phyloP scores from a whole-genome alignment of 2,329 filamentous ascomycete genomes.

The Scedosporium minutisporum region DNA sequence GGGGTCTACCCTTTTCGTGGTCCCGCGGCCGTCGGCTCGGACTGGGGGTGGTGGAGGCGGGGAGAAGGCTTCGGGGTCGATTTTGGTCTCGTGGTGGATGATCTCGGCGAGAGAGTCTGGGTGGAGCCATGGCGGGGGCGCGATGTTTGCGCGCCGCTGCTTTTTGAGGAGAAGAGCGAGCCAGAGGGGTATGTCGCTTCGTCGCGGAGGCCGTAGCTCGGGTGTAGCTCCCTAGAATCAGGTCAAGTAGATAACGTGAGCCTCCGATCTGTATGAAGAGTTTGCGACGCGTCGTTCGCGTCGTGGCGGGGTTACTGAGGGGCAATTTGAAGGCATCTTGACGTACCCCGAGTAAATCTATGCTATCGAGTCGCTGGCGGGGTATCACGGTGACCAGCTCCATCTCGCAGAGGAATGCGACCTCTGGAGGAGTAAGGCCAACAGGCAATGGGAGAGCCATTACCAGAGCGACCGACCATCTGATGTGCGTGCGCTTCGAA shows the following conservation, averaged over 20 bases:
- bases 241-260: slow-evolving; percentile 11
- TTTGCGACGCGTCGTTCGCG: not conserved
- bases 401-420: slow-evolving; percentile 95
- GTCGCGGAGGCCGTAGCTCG: slow-evolving; percentile 68
- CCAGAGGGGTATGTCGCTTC: slow-evolving; percentile 78
- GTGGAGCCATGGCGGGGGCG: slow-evolving; percentile 82
- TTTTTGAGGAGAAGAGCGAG: slow-evolving; percentile 90
- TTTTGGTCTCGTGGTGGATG: slow-evolving; percentile 69
- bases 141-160: slow-evolving; percentile 85
- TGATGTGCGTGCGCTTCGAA: not conserved
- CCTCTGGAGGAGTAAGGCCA: slow-evolving; percentile 71
- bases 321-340: slow-evolving; percentile 6
- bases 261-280: not conserved
- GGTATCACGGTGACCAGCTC: slow-evolving; percentile 89
- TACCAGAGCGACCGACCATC: not conserved
- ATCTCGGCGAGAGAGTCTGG: slow-evolving; percentile 66
- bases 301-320: slow-evolving; percentile 7
- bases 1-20: slow-evolving; percentile 24
- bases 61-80: slow-evolving; percentile 63
- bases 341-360: slow-evolving; percentile 77
- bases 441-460: slow-evolving; percentile 43
- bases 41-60: slow-evolving; percentile 61
- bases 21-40: slow-evolving; percentile 36
- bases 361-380: slow-evolving; percentile 76
- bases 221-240: slow-evolving; percentile 62